Evolutionary conservation across 2,329 filamentous ascomycete genomes (phyloP).

Genomic region (Diaporthe sp.): DNA sequence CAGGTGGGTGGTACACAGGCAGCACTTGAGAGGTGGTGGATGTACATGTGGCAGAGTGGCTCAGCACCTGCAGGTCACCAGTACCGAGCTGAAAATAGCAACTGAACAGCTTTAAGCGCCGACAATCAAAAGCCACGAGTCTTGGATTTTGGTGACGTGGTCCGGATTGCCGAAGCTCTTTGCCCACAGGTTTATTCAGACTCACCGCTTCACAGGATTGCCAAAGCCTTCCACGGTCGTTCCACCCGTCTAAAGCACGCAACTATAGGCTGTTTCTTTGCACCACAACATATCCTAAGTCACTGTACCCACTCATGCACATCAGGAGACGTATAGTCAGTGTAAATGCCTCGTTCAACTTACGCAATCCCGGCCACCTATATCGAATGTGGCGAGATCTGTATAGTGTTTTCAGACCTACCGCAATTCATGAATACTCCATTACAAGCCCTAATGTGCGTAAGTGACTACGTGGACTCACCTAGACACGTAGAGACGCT

Average conservation of each 20-base stretch:
- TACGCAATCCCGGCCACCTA: too few species aligned
- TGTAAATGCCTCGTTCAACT: too few species aligned
- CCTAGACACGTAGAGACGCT: background rate
- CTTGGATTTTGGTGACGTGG: background rate
- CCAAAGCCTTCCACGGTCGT: background rate
- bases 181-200: background rate
- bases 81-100: constrained; percentile 23
- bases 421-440: too few species aligned
- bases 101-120: background rate
- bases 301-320: too few species aligned
- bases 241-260: background rate
- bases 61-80: constrained; percentile 19
- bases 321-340: too few species aligned
- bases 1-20: background rate
- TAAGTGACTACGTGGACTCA: too few species aligned
- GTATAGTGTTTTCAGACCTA: too few species aligned
- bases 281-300: background rate
- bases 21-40: background rate
- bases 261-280: background rate
- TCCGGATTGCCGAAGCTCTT: background rate
- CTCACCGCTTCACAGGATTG: constrained; percentile 3
- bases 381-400: too few species aligned
- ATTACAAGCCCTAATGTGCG: too few species aligned
- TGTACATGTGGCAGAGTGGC: background rate
- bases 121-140: background rate